phyloP scores from a whole-genome alignment of 2,329 filamentous ascomycete genomes.

The Claviceps arundinis region DNA sequence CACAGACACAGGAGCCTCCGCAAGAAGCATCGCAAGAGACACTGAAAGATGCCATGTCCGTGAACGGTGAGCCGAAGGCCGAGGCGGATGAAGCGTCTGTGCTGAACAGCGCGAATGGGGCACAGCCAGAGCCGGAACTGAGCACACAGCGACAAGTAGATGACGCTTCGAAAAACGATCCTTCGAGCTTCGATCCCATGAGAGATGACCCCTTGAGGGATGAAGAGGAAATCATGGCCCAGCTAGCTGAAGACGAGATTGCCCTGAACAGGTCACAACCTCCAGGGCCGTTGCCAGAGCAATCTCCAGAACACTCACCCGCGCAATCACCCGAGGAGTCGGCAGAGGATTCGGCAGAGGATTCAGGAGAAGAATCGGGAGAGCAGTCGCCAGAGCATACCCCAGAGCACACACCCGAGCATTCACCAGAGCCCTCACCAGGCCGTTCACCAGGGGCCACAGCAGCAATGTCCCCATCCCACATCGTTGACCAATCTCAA shows the following conservation, averaged over 20 bases:
- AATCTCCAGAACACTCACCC: too few species aligned
- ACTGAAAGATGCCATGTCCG: slow-evolving; percentile 7
- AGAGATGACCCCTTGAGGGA: background rate
- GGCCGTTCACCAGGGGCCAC: slow-evolving; percentile 12
- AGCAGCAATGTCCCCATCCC: slow-evolving; percentile 23
- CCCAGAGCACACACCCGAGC: too few species aligned
- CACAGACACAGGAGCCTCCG: background rate
- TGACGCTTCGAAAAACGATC: background rate
- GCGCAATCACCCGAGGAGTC: too few species aligned
- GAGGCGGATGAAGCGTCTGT: background rate
- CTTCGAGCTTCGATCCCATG: too few species aligned
- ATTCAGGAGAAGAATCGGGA: too few species aligned
- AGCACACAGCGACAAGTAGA: background rate
- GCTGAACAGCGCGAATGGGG: background rate
- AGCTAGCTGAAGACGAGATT: slow-evolving; percentile 3
- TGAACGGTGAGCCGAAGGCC: slow-evolving; percentile 2
- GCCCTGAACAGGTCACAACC: slow-evolving; percentile 12
- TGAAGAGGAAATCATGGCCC: background rate
- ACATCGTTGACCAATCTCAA: slow-evolving; percentile 39
- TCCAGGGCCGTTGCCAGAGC: background rate
- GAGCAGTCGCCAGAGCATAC: too few species aligned
- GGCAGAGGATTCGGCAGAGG: too few species aligned
- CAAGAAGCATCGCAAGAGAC: slow-evolving; percentile 4
- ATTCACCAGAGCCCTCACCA: too few species aligned
- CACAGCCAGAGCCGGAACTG: background rate